Evolutionary conservation across 331 rosid species (phyloP).

Genomic region (Dryas integrifolia): DNA sequence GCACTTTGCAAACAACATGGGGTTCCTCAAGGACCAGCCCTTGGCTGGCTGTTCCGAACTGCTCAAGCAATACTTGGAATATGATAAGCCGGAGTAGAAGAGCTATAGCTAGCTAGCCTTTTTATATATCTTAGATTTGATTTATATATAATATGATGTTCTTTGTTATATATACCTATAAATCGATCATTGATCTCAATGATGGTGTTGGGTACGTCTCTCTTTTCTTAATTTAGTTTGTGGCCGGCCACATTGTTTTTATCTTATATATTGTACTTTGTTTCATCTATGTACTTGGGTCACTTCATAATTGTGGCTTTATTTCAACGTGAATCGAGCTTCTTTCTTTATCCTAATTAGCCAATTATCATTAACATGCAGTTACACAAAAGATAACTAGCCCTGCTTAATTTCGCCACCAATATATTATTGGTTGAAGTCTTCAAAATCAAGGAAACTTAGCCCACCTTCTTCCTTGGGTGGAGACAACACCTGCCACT

Average conservation of each 20-base stretch:
- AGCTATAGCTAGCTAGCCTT: background rate
- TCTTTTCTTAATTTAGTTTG: background rate
- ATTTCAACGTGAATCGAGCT: background rate
- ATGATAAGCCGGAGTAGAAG: constrained; percentile 13
- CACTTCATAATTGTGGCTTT: background rate
- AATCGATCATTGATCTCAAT: constrained; percentile 10
- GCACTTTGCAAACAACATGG: constrained; percentile 58
- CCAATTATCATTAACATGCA: no score
- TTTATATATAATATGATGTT: background rate
- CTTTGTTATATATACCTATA: background rate
- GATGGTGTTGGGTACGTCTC: background rate
- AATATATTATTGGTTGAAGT: no score
- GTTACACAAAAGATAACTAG: no score
- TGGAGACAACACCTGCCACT: no score
- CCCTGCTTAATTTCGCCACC: no score
- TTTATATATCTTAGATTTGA: background rate
- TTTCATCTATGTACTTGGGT: background rate
- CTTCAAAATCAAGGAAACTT: no score
- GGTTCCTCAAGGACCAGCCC: constrained; percentile 46
- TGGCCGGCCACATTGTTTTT: background rate
- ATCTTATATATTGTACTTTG: background rate
- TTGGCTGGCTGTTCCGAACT: constrained; percentile 40
- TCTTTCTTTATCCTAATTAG: background rate
- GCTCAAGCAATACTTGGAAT: constrained; percentile 42
- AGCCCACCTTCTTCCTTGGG: no score